Evolutionary conservation across 108 stramenopile species (phyloP).

Genomic region (Poteriospumella lacustris): DNA sequence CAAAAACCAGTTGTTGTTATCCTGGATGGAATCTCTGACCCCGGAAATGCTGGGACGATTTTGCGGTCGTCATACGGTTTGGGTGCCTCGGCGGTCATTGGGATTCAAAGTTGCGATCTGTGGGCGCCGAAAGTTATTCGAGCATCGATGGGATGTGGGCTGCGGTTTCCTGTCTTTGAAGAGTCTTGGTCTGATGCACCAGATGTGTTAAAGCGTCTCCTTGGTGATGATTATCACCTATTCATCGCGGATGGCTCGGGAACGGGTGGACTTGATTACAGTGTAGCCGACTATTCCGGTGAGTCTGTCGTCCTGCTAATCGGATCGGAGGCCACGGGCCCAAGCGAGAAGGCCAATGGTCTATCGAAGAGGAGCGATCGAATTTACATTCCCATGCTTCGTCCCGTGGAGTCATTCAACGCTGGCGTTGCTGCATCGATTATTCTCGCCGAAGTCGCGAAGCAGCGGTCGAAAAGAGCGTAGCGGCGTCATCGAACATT

Average conservation of each 20-base stretch:
- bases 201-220: background rate
- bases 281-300: background rate
- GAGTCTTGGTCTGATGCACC: background rate
- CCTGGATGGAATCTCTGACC: background rate
- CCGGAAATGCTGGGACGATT: background rate
- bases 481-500: too few species aligned
- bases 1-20: background rate
- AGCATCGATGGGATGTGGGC: background rate
- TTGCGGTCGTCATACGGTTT: background rate
- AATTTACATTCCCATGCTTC: background rate
- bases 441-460: background rate
- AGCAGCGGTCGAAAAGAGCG: background rate
- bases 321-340: background rate
- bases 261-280: background rate
- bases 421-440: background rate
- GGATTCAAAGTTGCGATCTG: background rate
- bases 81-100: background rate
- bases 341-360: background rate
- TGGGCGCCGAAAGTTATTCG: background rate
- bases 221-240: background rate
- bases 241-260: background rate
- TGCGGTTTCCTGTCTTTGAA: background rate
- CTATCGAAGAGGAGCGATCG: background rate
- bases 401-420: background rate
- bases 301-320: background rate